Base-by-base conservation (phyloP, 495 filamentous ascomycete genomes). In the Penicillium samsonianum region DNA sequence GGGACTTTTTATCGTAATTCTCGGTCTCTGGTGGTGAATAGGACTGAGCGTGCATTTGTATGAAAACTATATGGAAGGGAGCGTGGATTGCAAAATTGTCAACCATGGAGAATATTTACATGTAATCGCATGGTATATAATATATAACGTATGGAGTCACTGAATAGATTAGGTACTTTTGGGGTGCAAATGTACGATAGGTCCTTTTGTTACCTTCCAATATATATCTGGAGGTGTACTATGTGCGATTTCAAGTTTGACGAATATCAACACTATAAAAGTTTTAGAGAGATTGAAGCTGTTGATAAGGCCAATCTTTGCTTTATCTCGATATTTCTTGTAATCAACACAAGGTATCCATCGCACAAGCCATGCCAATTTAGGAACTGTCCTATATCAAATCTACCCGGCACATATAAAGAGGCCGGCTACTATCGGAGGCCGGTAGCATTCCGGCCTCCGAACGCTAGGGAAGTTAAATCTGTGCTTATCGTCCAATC, bases 381-480 rank as follows among this genome's bases (percentile, higher is more conserved):
- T 38, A 17, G 11, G 0, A 16, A 19, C 33, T 31, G 50, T 16
- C 23, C n/a, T 22, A 53, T 53, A 53, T 53, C 50, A 42, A 43
- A 53, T 4, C 16, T 2, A 12, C 37, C 50, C 10, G 26, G 16
- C n/a, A n/a, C 22, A 53, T 38, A 46, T 28, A 51, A 51, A 5
- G 31, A 40, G 62, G 50, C 62, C 75, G 75, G 75, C 50, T 77
- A 78, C 64, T 64, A 53, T 54, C 76, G 76, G 76, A 75, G 74
- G 74, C 74, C 74, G 72, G 73, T 51, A 61, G 50, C 62, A 74
- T 76, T 74, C 73, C 74, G 76, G 74, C 73, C 73, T 75, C 67
- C 31, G 62, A 50, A 55, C 58, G 63, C 70, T 73, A 74, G 51
- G 33, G 68, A 70, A 72, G 65, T 54, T 53, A 65, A 72, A 64